These are phyloP conservation scores for Cercis canadensis DNA, from an alignment of 306 rosid species.

Conservation along the genomic window DNA sequence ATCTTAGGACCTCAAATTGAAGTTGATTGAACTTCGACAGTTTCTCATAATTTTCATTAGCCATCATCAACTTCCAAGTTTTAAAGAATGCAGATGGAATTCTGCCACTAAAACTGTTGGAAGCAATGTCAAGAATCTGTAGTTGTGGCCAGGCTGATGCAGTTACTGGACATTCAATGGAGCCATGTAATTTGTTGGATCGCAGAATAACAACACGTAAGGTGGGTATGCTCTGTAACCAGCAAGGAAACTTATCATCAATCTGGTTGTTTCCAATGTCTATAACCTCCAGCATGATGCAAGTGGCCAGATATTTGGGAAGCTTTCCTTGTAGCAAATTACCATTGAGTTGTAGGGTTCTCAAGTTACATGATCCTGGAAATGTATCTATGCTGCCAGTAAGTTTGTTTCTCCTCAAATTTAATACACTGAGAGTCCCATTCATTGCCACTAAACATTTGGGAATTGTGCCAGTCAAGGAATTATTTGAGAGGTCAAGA, in stretches of 20 bases:
- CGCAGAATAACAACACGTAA: neutral
- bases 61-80: conserved; percentile 23
- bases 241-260: conserved; percentile 17
- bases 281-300: conserved; percentile 2
- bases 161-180: conserved; percentile 21
- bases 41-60: neutral
- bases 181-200: neutral
- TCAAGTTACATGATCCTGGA: neutral
- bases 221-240: neutral
- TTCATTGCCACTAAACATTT: too few species aligned
- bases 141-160: neutral
- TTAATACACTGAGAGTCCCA: too few species aligned
- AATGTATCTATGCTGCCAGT: too few species aligned
- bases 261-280: conserved; percentile 22
- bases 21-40: neutral
- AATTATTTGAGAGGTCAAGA: too few species aligned
- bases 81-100: neutral
- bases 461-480: too few species aligned
- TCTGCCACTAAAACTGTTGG: conserved; percentile 35
- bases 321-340: neutral
- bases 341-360: conserved; percentile 7
- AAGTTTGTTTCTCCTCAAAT: too few species aligned
- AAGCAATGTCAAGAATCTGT: neutral
- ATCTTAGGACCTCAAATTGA: neutral
- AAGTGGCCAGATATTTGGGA: conserved; percentile 9